These are phyloP conservation scores for Alnus rubra DNA, from an alignment of 306 rosid genomes.

Conservation along the genomic window DNA sequence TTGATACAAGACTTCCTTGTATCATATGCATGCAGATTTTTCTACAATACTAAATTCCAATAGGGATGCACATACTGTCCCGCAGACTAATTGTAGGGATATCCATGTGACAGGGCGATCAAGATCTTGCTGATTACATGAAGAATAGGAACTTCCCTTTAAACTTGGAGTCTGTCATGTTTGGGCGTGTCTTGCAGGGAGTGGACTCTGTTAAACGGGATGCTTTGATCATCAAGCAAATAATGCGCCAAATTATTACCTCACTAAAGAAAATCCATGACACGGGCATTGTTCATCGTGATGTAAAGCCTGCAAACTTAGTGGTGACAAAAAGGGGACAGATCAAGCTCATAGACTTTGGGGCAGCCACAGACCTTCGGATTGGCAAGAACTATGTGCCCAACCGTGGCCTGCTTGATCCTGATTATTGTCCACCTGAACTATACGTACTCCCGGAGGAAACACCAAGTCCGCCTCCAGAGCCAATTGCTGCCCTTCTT, in stretches of 20 bases:
- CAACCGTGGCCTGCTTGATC: slow-evolving; percentile 69
- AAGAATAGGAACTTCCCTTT: slow-evolving; percentile 74
- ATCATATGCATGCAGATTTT: slow-evolving; percentile 10
- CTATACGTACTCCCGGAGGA: slow-evolving; percentile 85
- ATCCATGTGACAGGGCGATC: slow-evolving; percentile 69
- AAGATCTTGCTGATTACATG: slow-evolving; percentile 81
- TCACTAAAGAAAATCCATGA: slow-evolving; percentile 85
- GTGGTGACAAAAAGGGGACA: slow-evolving; percentile 79
- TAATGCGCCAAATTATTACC: slow-evolving; percentile 83
- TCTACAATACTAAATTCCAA: not conserved
- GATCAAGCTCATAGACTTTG: slow-evolving; percentile 93
- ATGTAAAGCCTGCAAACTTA: slow-evolving; percentile 86
- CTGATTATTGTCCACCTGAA: slow-evolving; percentile 90
- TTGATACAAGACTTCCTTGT: slow-evolving; percentile 1
- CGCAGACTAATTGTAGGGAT: slow-evolving; percentile 39
- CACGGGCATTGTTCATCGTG: slow-evolving; percentile 95
- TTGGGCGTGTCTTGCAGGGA: slow-evolving; percentile 82
- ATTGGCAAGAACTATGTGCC: slow-evolving; percentile 92
- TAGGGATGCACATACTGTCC: slow-evolving; percentile 27
- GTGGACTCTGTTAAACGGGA: slow-evolving; percentile 65
- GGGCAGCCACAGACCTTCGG: slow-evolving; percentile 92
- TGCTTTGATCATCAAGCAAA: slow-evolving; percentile 90
- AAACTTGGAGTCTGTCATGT: slow-evolving; percentile 85
- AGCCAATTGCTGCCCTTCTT: slow-evolving; percentile 84
- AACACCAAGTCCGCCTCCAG: slow-evolving; percentile 94